Conservation (phyloP, 305 asterid species). For the Solanum aculeatissimum region DNA sequence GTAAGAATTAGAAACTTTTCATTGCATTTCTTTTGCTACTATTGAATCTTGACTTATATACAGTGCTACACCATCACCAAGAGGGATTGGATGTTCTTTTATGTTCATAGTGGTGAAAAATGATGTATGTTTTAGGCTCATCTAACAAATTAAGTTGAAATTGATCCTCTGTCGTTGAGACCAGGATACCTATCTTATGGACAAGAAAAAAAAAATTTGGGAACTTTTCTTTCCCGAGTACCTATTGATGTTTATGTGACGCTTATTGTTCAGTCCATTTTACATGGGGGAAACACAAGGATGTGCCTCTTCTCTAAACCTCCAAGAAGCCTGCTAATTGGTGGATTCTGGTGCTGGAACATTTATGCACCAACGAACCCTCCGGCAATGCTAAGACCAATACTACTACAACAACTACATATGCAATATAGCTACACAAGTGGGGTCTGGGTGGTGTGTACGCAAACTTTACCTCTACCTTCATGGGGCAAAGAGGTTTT, state of each 20-base stretch:
- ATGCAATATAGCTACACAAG: not conserved
- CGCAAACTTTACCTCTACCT: not conserved
- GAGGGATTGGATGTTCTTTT: not conserved
- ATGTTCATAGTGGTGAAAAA: not conserved
- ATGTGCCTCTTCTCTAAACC: not conserved
- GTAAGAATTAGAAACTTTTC: constrained; percentile 34
- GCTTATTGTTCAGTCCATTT: not conserved
- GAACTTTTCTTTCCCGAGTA: not conserved
- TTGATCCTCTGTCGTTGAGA: not conserved
- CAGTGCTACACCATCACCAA: not conserved
- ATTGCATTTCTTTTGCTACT: constrained; percentile 1
- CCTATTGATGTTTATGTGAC: not conserved
- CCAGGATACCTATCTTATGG: not conserved
- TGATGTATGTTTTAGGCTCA: not conserved
- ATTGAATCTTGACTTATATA: not conserved
- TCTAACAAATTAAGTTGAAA: not conserved
- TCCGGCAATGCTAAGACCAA: not conserved
- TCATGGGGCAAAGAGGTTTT: not conserved
- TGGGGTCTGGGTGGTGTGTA: not conserved
- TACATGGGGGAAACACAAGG: not conserved
- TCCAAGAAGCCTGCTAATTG: not conserved
- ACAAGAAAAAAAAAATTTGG: not conserved
- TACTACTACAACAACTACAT: not conserved
- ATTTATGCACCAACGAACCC: not conserved
- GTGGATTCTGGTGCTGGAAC: not conserved